Evolutionary conservation across 352 stramenopile species (phyloP).

Genomic region (Globisporangium heterothallicum): DNA sequence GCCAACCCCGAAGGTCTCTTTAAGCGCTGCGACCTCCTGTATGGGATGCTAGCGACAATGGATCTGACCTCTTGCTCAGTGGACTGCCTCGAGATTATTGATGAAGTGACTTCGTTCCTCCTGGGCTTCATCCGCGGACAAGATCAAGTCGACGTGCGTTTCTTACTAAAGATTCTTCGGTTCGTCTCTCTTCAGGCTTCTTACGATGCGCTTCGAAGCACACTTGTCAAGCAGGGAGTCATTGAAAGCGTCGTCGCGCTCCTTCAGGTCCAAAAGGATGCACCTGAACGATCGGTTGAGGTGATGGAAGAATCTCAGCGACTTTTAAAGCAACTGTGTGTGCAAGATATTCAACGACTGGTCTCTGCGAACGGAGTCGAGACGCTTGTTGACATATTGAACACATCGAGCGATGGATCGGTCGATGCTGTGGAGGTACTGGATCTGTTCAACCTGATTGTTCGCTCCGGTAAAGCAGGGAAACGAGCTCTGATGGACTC

Average conservation of each 20-base stretch:
- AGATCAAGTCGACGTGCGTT: conserved; percentile 13
- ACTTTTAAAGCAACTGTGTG: conserved; percentile 52
- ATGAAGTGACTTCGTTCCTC: conserved; percentile 53
- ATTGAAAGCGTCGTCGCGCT: conserved; percentile 52
- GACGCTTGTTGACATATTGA: conserved; percentile 37
- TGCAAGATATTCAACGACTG: conserved; percentile 57
- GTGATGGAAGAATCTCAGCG: conserved; percentile 31
- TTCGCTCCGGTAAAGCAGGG: conserved; percentile 35
- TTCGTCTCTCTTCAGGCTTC: conserved; percentile 31
- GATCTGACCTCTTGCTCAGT: conserved; percentile 33
- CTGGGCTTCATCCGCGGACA: conserved; percentile 20
- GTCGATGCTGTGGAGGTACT: conserved; percentile 42
- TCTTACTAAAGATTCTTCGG: conserved; percentile 25
- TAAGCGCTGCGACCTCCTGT: conserved; percentile 61
- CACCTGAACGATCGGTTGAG: conserved; percentile 15
- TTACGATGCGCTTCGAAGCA: conserved; percentile 25
- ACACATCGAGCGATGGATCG: conserved; percentile 1
- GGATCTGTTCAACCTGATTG: conserved; percentile 59
- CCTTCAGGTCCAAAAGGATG: conserved; percentile 41
- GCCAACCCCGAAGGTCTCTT: conserved; percentile 49
- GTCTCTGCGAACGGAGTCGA: conserved; percentile 58
- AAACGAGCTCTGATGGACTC: conserved; percentile 48
- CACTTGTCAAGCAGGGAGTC: conserved; percentile 43
- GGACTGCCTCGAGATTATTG: conserved; percentile 54
- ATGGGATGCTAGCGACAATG: conserved; percentile 42